Evolutionary conservation across 768 basidiomycete genomes (phyloP).

Genomic region (Suillus subalutaceus): DNA sequence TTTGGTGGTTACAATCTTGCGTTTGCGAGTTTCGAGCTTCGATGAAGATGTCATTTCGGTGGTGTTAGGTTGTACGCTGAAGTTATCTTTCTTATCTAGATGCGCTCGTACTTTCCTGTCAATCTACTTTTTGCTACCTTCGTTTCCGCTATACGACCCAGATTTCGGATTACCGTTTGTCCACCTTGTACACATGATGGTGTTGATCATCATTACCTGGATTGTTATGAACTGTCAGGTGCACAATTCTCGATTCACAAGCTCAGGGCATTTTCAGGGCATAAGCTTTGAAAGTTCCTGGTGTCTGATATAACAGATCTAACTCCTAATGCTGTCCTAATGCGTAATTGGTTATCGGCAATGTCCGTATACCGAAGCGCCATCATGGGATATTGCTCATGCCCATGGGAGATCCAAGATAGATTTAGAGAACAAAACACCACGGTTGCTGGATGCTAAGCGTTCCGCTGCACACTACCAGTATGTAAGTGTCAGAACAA

Average conservation of each 20-base stretch:
- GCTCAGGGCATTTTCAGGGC: constrained; percentile 12
- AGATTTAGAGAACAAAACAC: constrained; percentile 16
- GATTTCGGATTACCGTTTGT: constrained; percentile 22
- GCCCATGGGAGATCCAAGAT: constrained; percentile 21
- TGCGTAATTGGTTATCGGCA: constrained; percentile 10
- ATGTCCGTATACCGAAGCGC: constrained; percentile 7
- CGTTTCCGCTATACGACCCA: constrained; percentile 9
- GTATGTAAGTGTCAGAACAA: constrained; percentile 13
- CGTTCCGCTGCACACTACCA: constrained; percentile 20
- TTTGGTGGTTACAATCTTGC: constrained; percentile 92
- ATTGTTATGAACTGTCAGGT: constrained; percentile 3
- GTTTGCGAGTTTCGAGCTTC: constrained; percentile 82
- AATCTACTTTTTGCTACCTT: constrained; percentile 20
- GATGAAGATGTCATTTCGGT: constrained; percentile 27
- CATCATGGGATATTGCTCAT: constrained; percentile 15
- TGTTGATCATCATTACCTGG: constrained; percentile 1
- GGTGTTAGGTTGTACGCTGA: constrained; percentile 17
- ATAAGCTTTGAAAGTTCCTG: constrained; percentile 4
- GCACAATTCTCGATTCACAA: constrained; percentile 15
- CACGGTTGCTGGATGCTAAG: constrained; percentile 20
- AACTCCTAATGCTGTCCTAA: constrained; percentile 1
- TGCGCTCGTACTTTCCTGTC: constrained; percentile 16
- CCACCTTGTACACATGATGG: constrained; percentile 12
- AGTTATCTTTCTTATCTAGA: constrained; percentile 27
- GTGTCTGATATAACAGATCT: neutral